A percentile compares a stretch with the other conserved stretches of the same genome.
Evolutionary conservation across 805 yeast species (phyloP).

Genomic region (Candida chilensis): DNA sequence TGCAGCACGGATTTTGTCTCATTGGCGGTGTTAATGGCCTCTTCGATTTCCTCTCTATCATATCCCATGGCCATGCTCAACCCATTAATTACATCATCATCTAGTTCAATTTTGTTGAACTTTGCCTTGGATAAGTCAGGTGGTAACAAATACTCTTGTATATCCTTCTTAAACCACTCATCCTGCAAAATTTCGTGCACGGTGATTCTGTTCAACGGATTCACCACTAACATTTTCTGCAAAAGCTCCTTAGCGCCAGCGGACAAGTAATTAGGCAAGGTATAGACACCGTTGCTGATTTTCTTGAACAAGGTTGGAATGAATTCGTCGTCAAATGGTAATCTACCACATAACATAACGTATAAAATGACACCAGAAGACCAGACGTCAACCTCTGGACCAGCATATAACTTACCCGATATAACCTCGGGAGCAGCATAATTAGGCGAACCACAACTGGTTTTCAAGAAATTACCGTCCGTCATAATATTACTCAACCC

Average conservation of each 20-base stretch:
- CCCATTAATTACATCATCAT: conserved; percentile 68
- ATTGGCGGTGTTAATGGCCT: conserved; percentile 49
- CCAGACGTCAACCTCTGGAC: conserved; percentile 98
- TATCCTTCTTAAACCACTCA: conserved; percentile 81
- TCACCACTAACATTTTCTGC: conserved; percentile 87
- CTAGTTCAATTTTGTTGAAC: conserved; percentile 39
- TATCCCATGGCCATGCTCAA: conserved; percentile 83
- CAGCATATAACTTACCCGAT: conserved; percentile 90
- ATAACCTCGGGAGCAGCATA: conserved; percentile 98
- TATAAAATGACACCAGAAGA: conserved; percentile 91
- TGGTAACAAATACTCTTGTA: conserved; percentile 73
- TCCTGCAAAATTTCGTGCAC: conserved; percentile 89
- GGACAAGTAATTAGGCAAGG: conserved; percentile 79
- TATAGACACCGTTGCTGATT: conserved; percentile 86
- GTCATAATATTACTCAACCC: conserved; percentile 95
- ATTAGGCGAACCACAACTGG: conserved; percentile 94
- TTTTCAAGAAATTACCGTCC: conserved; percentile 90
- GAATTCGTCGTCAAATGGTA: conserved; percentile 94
- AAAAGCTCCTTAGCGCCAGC: conserved; percentile 77
- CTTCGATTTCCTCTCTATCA: conserved; percentile 73
- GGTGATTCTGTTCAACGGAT: conserved; percentile 88
- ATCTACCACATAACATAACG: conserved; percentile 91
- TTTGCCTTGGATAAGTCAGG: conserved; percentile 30
- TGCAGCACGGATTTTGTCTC: conserved; percentile 16
- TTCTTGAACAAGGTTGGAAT: conserved; percentile 91